Evolutionary conservation across 352 stramenopile genomes (phyloP), one percentile per base, ranked within the genome.

Genomic region (Phytopythium helicoides): DNA sequence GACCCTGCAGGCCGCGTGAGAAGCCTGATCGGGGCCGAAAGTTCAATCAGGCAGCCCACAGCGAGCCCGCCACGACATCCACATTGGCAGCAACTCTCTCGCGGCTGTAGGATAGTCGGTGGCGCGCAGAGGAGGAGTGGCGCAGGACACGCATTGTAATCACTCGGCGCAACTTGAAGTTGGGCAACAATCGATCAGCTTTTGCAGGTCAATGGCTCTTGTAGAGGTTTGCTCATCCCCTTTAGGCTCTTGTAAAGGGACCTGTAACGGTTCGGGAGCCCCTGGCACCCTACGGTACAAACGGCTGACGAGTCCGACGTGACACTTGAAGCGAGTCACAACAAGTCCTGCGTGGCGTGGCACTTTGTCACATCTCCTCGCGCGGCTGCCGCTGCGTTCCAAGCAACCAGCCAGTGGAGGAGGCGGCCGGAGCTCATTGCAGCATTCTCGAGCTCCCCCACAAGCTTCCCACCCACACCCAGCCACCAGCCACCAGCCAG

Each of bases 131-230:
- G n/a, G n/a, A n/a, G n/a, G n/a, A n/a, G n/a, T n/a, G 19, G n/a
- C 39, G 19, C 14, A 46, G 18, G 39, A 46, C 39, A 26, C 39
- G 39, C 39, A 46, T 33, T 38, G 42, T 51, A 25, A 52, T 52
- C 46, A 52, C 23, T 6, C n/a, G 44, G 39, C 46, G 46, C 46
- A 52, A 52, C 46, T 52, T 52, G 46, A 52, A 52, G 46, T 52
- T 52, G n/a, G 31, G 28, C 16, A 5, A 22, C 25, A 31, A 8
- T 11, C 26, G 11, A 52, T 52, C 46, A 52, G 14, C 7, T 52
- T 21, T 52, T 14, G 46, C 46, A 52, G 46, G 46, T 52, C 46
- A 52, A 14, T 42, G 18, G 46, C 33, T 41, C 28, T 41, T 41
- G 19, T 40, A 52, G 2, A 41, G 46, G 19, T 16, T 40, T 18